Base-by-base conservation (phyloP, 441 rosid species). In the Jatropha multifida region DNA sequence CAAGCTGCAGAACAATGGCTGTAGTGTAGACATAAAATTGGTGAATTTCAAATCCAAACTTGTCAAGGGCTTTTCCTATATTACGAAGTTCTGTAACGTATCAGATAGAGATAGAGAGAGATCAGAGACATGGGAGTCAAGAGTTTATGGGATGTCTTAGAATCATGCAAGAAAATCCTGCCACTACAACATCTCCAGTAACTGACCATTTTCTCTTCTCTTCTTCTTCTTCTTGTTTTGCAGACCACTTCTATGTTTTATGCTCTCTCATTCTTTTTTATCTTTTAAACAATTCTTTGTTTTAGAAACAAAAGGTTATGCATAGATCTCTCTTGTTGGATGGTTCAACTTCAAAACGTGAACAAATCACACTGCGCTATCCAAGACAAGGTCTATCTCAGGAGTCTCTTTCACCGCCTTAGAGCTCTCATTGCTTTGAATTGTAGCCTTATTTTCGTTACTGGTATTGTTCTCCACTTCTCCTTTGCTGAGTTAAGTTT, bases 321-420 rank as follows among this genome's bases (percentile, higher is more conserved):
- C 78, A 75, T 94, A 41, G 99, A 94, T 89, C 93, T 94, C 3
- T 93, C 98, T 4, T 93, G 99, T 76, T 94, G 99, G 97, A 88
- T 93, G 76, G 97, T 94, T 44, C 96, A 90, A 76, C 88, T 93
- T 65, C 92, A 89, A 64, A 88, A 63, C 32, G 98, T 88, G 23
- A 90, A 86, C 79, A 79, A 83, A 78, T 86, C 94, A 27, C 88
- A 83, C 79, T 82, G 86, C 73, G 82, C 92, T 69, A 76, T 80
- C 14, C 85, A 73, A 68, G 88, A 85, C 6, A 93, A 85, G 83
- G 82, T 88, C 18, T 90, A 89, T 76, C 93, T 95, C 65, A 85
- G 85, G 55, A 83, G 88, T 40, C 90, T 95, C 71, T 95, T 93
- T 76, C 98, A 93, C 81, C 97, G 97, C 0, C 86, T 95, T 66